Evolutionary conservation across 1,284 basidiomycete species (phyloP), one percentile per base, ranked within the genome.

Genomic region (Tausonia pullulans): DNA sequence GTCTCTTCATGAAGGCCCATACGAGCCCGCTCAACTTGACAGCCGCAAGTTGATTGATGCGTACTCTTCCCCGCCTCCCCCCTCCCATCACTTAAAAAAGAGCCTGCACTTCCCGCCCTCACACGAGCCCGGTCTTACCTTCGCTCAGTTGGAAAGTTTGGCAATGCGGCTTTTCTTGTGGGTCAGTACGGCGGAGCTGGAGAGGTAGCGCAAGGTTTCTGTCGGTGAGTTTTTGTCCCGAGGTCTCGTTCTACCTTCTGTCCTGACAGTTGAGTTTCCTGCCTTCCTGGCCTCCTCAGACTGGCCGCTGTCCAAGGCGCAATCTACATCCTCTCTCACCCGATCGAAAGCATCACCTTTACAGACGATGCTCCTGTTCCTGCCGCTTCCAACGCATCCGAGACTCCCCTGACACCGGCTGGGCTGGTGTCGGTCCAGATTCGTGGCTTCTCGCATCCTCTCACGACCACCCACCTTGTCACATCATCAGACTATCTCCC

Each of bases 121-220:
- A 74, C 75, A 40, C 83, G 91, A 9, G 78, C 92, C 16, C 81
- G 85, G 11, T 77, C 79, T 44, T 92, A 90, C 72, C 80, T 98
- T 39, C 83, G 80, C 52, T 90, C 91, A 0, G 78, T 86, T 11
- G 94, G 95, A 1, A 81, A 89, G 45, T 98, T 96, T 72, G 95
- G 95, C 5, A 78, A 88, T 9, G 91, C 90, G 0, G 86, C 95
- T 0, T 98, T 94, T 76, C 82, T 98, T 13, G 82, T 98, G 4
- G 91, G 90, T 0, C 93, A 97, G 71, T 98, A 97, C 73, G 95
- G 95, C 44, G 91, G 93, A 3, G 80, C 86, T 0, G 92, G 93
- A 3, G 93, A 96, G 72, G 84, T 95, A n/a, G 82, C 88, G 0
- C 92, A 96, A 75, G 92, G 90, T 0, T 97, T 94, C 74, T 95